Base-by-base conservation (phyloP, 805 yeast genomes). In the Saturnispora zaruensis region DNA sequence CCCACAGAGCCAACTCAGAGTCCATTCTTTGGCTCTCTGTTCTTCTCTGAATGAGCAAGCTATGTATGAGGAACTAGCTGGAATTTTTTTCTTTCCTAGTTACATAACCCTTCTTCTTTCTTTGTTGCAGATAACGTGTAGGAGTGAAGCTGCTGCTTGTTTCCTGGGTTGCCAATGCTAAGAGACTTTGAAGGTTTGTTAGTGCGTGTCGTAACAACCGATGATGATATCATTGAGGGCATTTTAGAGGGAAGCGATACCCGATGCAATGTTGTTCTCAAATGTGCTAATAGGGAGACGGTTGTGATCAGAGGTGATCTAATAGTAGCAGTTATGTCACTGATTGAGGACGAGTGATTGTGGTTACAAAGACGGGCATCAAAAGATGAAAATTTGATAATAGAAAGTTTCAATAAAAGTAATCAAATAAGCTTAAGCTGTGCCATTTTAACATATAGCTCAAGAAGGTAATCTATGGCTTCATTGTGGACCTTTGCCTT, bases 401-500 rank as follows among this genome's bases (percentile, higher is more conserved):
- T 25, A 11, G n/a, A 25, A 26, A 41, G 5, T 16, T 8, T 13
- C 6, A 42, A 20, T 20, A 16, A 8, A 16, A 5, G n/a, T 16
- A 3, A n/a, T 23, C 13, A 38, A 38, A 23, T 14, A 38, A 38
- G 42, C 28, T 38, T 38, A 21, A 38, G 42, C 57, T 76, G 78
- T 56, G 78, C 77, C 96, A 89, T 86, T 62, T 84, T 84, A 34
- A 90, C 77, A 1, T 93, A 96, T 56, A 90, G 66, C 55, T 87
- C 96, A 59, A 91, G 71, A 54, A 91, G 68, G 63, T 90, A 91
- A 61, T 91, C 97, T 52, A 91, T 79, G 16, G 96, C 95, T 66
- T 91, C 98, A 63, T 89, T 89, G 64, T 85, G 84, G 13, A 91
- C 77, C 67, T 91, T 91, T 45, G 97, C 96, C 67, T 90, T 88